phyloP scores from a whole-genome alignment of 139 green algal species.

The Chlorella sp. region DNA sequence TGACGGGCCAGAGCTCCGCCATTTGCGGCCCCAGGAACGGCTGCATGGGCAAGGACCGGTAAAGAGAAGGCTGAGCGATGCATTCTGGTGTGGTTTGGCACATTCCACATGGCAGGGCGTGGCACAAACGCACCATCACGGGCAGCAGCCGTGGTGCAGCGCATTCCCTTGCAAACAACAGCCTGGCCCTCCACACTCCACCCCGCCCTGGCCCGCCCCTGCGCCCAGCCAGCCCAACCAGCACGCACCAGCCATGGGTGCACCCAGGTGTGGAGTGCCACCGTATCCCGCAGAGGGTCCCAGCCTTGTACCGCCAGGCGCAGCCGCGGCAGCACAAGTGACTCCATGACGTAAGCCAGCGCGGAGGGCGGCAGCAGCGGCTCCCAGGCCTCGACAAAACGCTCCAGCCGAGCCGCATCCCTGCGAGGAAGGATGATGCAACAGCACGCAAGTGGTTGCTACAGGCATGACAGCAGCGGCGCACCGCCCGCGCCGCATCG shows the following conservation, averaged over 20 bases:
- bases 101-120: no score
- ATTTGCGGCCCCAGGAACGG: constrained; percentile 78
- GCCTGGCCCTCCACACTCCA: no score
- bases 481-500: no score
- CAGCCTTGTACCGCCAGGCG: constrained; percentile 81
- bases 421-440: not conserved
- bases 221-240: no score
- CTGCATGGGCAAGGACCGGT: not conserved
- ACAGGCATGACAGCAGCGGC: not conserved
- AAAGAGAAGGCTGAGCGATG: no score
- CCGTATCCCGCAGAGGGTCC: constrained; percentile 87
- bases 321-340: constrained; percentile 88
- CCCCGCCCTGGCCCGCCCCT: no score
- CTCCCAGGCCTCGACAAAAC: constrained; percentile 88
- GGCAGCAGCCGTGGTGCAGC: no score
- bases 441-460: no score
- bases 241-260: constrained; percentile 92
- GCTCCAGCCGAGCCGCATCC: constrained; percentile 85
- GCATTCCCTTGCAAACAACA: no score
- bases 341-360: constrained; percentile 67
- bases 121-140: no score
- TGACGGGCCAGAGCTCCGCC: constrained; percentile 86
- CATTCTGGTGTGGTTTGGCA: no score
- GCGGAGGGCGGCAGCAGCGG: constrained; percentile 59
- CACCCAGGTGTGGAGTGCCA: constrained; percentile 95